These are phyloP conservation scores for Udeniomyces megalosporus DNA, from an alignment of 768 basidiomycete species.

Conservation along the genomic window DNA sequence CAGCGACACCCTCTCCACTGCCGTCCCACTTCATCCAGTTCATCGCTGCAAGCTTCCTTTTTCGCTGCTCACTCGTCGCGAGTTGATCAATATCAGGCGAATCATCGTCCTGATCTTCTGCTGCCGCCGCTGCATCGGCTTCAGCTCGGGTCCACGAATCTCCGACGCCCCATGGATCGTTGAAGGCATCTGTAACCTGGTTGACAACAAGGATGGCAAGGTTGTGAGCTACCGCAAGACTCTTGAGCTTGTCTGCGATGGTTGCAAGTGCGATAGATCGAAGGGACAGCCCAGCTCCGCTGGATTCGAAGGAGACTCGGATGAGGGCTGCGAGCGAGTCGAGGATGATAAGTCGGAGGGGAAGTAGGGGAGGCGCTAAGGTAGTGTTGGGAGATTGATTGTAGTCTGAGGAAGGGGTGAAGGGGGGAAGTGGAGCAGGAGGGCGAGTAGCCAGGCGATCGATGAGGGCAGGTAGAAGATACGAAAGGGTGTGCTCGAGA, in stretches of 20 bases:
- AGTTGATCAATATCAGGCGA: not conserved
- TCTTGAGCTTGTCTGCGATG: conserved; percentile 54
- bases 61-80: not conserved
- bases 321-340: conserved; percentile 82
- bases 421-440: conserved; percentile 38
- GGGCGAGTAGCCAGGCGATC: conserved; percentile 30
- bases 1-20: too few relatives aligned
- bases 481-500: conserved; percentile 30
- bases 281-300: conserved; percentile 45
- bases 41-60: too few relatives aligned
- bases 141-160: not conserved
- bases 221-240: conserved; percentile 44
- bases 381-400: conserved; percentile 34
- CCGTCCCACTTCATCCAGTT: too few relatives aligned
- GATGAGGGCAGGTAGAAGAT: conserved; percentile 28
- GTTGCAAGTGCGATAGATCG: conserved; percentile 54
- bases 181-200: conserved; percentile 69
- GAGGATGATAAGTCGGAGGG: conserved; percentile 63
- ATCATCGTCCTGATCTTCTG: not conserved
- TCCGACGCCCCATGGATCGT: conserved; percentile 18
- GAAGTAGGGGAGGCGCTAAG: conserved; percentile 32
- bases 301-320: conserved; percentile 39
- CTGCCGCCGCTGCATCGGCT: not conserved
- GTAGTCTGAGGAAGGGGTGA: conserved; percentile 42
- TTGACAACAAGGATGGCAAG: conserved; percentile 73